Evolutionary conservation across 352 stramenopile genomes (phyloP).

Genomic region (Phytophthora citrophthora): DNA sequence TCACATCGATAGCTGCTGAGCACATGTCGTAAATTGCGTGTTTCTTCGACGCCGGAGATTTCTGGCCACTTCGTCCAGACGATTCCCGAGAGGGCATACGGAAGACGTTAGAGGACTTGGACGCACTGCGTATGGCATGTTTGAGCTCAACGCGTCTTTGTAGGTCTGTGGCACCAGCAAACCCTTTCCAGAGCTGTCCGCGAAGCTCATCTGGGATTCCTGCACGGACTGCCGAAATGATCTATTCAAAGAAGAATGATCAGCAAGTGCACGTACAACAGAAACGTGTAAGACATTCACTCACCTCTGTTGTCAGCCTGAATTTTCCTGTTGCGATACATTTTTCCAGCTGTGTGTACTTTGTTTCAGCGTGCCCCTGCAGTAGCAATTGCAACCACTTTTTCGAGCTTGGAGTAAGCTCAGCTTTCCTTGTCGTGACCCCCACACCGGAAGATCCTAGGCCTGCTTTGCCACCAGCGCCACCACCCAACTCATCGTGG

Average conservation of each 20-base stretch:
- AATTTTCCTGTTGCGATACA: constrained; percentile 71
- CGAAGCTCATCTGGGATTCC: constrained; percentile 82
- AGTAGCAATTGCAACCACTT: constrained; percentile 80
- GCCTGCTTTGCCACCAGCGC: constrained; percentile 22
- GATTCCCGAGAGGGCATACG: constrained; percentile 36
- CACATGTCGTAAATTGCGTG: constrained; percentile 59
- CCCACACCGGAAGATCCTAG: constrained; percentile 31
- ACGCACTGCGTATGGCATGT: constrained; percentile 49
- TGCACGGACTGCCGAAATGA: constrained; percentile 74
- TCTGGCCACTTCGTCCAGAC: constrained; percentile 10
- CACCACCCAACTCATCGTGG: constrained; percentile 41
- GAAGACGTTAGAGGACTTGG: constrained; percentile 49
- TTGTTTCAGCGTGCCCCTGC: constrained; percentile 80
- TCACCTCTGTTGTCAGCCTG: constrained; percentile 66
- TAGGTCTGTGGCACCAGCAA: constrained; percentile 67
- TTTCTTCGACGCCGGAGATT: constrained; percentile 29
- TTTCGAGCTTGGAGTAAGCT: constrained; percentile 70
- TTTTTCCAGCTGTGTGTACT: constrained; percentile 84
- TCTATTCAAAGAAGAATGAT: constrained; percentile 34
- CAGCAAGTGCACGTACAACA: constrained; percentile 1
- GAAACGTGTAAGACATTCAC: constrained; percentile 1
- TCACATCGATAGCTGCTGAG: constrained; percentile 48
- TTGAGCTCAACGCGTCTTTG: constrained; percentile 70
- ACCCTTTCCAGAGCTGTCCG: constrained; percentile 76
- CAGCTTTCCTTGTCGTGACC: constrained; percentile 43